Evolutionary conservation across 2,329 filamentous ascomycete genomes (phyloP).

Genomic region (Trichoderma aggressivum): DNA sequence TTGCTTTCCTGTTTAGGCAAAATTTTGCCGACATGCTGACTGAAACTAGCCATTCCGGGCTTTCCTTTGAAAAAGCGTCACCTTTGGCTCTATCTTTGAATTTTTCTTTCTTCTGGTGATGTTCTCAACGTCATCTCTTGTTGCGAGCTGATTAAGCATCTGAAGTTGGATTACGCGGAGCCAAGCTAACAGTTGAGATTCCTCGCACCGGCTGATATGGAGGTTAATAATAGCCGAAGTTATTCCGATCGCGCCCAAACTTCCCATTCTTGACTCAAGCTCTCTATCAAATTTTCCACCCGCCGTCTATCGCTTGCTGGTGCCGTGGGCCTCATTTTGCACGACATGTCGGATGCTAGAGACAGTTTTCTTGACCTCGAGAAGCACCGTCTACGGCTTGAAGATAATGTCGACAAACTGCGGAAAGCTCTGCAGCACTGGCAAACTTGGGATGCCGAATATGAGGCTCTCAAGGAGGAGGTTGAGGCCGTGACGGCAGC

Average conservation of each 20-base stretch:
- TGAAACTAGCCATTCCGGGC: neutral
- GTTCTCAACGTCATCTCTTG: neutral
- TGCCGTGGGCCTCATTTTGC: neutral
- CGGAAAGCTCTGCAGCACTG: slow-evolving; percentile 77
- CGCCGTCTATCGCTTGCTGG: neutral
- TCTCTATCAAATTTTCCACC: slow-evolving; percentile 17
- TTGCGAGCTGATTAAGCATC: neutral
- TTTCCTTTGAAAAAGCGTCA: neutral
- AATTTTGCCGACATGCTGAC: neutral
- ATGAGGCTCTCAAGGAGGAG: slow-evolving; percentile 83
- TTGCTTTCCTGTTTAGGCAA: neutral
- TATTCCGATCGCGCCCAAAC: slow-evolving; percentile 22
- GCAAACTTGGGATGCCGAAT: slow-evolving; percentile 88
- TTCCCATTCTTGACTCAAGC: neutral
- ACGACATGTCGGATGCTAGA: slow-evolving; percentile 39
- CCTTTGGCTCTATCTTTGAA: neutral
- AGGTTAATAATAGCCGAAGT: slow-evolving; percentile 25
- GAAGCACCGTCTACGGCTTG: slow-evolving; percentile 69
- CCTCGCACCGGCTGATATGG: neutral
- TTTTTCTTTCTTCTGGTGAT: neutral
- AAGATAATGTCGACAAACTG: slow-evolving; percentile 68
- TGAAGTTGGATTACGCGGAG: neutral
- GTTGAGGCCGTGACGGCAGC: slow-evolving; percentile 55
- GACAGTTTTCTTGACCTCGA: slow-evolving; percentile 67
- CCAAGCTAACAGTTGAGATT: neutral